These are phyloP conservation scores for Neonectria magnoliae DNA, from an alignment of 2,329 filamentous ascomycete species.

Conservation along the genomic window DNA sequence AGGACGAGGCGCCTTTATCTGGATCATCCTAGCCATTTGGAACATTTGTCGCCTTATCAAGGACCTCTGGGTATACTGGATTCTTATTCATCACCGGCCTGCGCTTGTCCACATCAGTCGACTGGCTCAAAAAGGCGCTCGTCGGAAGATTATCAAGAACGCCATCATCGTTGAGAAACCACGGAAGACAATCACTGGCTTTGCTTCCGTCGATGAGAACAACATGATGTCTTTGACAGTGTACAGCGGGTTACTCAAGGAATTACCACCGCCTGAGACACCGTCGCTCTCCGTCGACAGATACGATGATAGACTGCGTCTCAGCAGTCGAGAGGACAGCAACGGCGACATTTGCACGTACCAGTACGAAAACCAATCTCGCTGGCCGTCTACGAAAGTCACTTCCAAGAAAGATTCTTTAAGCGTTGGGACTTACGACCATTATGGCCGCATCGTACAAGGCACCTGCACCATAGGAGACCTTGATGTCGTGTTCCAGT, in stretches of 20 bases:
- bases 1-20: not conserved
- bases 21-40: conserved; percentile 21
- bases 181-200: conserved; percentile 22
- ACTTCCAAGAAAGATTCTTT: conserved; percentile 1
- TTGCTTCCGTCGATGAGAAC: conserved; percentile 13
- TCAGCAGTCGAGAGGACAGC: conserved; percentile 11
- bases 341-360: conserved; percentile 18
- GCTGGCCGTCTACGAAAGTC: conserved; percentile 18
- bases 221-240: conserved; percentile 20
- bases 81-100: conserved; percentile 21
- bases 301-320: conserved; percentile 24
- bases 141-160: conserved; percentile 25
- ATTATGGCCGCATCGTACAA: conserved; percentile 21
- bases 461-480: conserved; percentile 16
- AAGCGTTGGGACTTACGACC: conserved; percentile 28
- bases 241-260: conserved; percentile 19
- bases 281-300: conserved; percentile 15
- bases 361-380: conserved; percentile 21
- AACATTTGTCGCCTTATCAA: conserved; percentile 22
- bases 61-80: conserved; percentile 30
- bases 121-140: conserved; percentile 25
- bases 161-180: conserved; percentile 22
- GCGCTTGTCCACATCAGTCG: conserved; percentile 21
- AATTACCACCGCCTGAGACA: conserved; percentile 9
- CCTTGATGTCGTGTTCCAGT: conserved; percentile 22